Conservation (phyloP, 1,139 yeast species). For the Magnusiomyces paraingens region DNA sequence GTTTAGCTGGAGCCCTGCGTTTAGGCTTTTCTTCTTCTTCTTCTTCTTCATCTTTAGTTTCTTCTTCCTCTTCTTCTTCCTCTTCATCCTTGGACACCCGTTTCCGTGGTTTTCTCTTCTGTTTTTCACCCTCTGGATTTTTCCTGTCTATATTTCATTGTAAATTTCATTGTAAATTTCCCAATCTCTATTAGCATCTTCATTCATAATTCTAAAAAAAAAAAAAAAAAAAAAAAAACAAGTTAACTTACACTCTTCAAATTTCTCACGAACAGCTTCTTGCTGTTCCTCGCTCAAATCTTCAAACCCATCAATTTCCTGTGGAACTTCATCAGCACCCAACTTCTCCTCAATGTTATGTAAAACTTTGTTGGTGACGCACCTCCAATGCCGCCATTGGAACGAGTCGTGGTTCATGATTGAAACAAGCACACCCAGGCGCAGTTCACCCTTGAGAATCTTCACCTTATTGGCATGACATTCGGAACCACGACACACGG, state of each 20-base stretch:
- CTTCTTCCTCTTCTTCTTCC: not conserved
- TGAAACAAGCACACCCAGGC: not conserved
- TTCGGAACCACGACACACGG: not conserved
- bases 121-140: not conserved
- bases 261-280: not conserved
- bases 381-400: constrained; percentile 5
- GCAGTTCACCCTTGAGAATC: constrained; percentile 2
- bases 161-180: too few relatives aligned
- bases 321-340: not conserved
- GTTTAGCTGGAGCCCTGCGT: not conserved
- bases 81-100: not conserved
- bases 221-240: not conserved
- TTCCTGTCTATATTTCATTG: not conserved
- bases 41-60: not conserved
- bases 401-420: constrained; percentile 2
- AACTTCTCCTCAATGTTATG: not conserved
- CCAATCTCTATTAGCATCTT: not conserved
- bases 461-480: constrained; percentile 1
- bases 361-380: not conserved
- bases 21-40: not conserved
- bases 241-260: not conserved
- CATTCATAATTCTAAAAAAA: too few relatives aligned
- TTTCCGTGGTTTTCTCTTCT: not conserved
- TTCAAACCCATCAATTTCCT: constrained; percentile 4
- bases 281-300: not conserved